A percentile compares a stretch with the other conserved stretches of the same genome.
phyloP scores from a whole-genome alignment of 768 basidiomycete species.

The Psilocybe cubensis region DNA sequence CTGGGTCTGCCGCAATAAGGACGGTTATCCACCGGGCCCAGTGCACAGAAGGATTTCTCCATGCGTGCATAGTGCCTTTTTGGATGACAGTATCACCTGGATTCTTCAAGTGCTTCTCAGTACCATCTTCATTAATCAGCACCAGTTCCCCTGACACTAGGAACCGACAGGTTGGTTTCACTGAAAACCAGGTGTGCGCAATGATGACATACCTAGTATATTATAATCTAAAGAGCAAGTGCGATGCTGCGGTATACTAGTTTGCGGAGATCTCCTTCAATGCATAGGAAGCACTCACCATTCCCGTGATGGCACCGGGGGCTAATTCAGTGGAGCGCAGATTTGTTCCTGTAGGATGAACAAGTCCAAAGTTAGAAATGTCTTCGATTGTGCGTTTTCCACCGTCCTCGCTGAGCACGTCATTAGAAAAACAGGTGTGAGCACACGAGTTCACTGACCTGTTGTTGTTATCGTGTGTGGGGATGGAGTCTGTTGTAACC shows the following conservation, averaged over 20 bases:
- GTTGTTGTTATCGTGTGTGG: conserved; percentile 58
- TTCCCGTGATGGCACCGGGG: conserved; percentile 50
- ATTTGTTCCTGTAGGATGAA: conserved; percentile 48
- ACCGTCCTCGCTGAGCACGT: conserved; percentile 50
- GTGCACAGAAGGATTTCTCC: conserved; percentile 56
- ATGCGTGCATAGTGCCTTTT: conserved; percentile 63
- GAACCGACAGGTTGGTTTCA: conserved; percentile 7
- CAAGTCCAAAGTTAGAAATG: conserved; percentile 43
- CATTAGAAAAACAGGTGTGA: not conserved
- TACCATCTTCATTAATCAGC: conserved; percentile 59
- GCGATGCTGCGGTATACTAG: conserved; percentile 35
- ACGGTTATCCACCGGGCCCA: conserved; percentile 59
- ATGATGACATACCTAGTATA: conserved; percentile 48
- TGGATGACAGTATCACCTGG: conserved; percentile 62
- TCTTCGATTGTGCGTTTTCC: conserved; percentile 42
- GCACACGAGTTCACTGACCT: conserved; percentile 27
- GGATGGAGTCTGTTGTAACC: conserved; percentile 50
- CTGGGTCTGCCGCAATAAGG: conserved; percentile 58
- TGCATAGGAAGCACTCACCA: conserved; percentile 38
- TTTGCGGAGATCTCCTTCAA: not conserved
- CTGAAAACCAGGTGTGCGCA: not conserved
- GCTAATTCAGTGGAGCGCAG: conserved; percentile 57
- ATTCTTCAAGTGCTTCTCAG: conserved; percentile 52
- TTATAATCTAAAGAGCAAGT: conserved; percentile 67
- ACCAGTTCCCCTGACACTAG: conserved; percentile 59